Base-by-base conservation (phyloP, 2,329 filamentous ascomycete genomes). In the Chaetomium sp. region DNA sequence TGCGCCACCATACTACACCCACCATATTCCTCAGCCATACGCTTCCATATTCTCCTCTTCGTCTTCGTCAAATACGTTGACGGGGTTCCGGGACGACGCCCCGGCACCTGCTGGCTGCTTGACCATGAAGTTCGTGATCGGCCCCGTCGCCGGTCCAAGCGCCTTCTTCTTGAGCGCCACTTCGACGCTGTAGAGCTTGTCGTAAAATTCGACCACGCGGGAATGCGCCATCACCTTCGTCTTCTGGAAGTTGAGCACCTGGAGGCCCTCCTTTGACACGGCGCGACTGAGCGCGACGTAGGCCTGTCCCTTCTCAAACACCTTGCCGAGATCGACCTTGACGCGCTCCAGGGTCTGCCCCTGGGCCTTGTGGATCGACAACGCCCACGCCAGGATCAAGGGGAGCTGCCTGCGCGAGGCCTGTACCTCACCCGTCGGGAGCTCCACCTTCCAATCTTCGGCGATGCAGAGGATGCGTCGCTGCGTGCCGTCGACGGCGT, bases 341-440 rank as follows among this genome's bases (percentile, higher is more conserved):
- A 99, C 95, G 58, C 94, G 85, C 73, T 96, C 93, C 29, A 97
- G 80, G 1, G 94, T 98, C 76, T 98, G 94, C 1, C 94, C 94
- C 75, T 98, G 94, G 0, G 95, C 95, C 78, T 99, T 99, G 81
- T 99, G 95, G 65, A 99, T 99, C 0, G 93, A 97, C 23, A 99
- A 80, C 1, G 95, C 95, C 95, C 95, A 99, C 0, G 95, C 95
- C 33, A 99, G 83, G 68, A 99, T 98, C 58, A 99, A 83, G 0
- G 95, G 95, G 1, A 94, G 77, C 72, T 94, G 91, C 54, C 84
- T 85, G 47, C 95, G 90, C 66, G 92, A 91, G 1, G 95, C 95
- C 76, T 97, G 93, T 0, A 98, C 84, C 75, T 98, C 93, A 55
- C 95, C 95, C 63, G 91, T 97, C 1, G 95, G 95, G n/a, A 96